A percentile compares a stretch with the other conserved stretches of the same genome.
phyloP scores from a whole-genome alignment of 108 stramenopile genomes.

The Schizochytrium sp. region DNA sequence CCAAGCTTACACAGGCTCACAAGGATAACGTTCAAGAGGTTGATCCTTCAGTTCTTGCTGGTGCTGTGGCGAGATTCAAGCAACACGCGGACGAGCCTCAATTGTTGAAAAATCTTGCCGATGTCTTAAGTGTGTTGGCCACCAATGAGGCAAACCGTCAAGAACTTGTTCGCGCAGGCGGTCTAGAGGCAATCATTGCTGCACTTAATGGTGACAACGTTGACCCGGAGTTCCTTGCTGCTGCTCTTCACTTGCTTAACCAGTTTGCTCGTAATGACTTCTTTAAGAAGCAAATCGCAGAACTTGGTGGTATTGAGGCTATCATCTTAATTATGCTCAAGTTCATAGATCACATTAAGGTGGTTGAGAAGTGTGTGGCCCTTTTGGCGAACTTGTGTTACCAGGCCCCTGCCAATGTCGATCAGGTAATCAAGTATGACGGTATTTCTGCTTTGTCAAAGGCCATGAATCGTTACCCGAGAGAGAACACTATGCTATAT shows the following conservation, averaged over 20 bases:
- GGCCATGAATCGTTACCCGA: conserved; percentile 40
- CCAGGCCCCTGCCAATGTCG: not conserved
- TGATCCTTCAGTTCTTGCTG: not conserved
- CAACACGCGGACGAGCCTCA: conserved; percentile 16
- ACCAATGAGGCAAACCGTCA: conserved; percentile 29
- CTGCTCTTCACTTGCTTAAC: conserved; percentile 47
- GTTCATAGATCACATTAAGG: not conserved
- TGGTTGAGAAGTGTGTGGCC: conserved; percentile 29
- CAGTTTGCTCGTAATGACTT: conserved; percentile 39
- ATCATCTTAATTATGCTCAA: conserved; percentile 32
- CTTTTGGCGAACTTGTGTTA: conserved; percentile 58
- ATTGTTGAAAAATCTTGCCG: not conserved
- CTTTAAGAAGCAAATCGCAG: conserved; percentile 58
- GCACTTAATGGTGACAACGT: conserved; percentile 40
- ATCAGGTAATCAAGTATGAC: not conserved
- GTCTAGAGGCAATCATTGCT: conserved; percentile 49
- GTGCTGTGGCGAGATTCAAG: not conserved
- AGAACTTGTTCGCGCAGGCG: conserved; percentile 17
- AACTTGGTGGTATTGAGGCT: conserved; percentile 43
- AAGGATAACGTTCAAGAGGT: conserved; percentile 59
- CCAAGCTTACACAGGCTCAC: conserved; percentile 21
- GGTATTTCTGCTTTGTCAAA: conserved; percentile 11
- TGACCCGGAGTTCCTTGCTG: not conserved
- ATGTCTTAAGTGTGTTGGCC: conserved; percentile 11
- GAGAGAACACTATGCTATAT: not conserved